These are phyloP conservation scores for Oryza meridionalis DNA, from an alignment of 176 grass and related monocot genomes.

Conservation along the genomic window DNA sequence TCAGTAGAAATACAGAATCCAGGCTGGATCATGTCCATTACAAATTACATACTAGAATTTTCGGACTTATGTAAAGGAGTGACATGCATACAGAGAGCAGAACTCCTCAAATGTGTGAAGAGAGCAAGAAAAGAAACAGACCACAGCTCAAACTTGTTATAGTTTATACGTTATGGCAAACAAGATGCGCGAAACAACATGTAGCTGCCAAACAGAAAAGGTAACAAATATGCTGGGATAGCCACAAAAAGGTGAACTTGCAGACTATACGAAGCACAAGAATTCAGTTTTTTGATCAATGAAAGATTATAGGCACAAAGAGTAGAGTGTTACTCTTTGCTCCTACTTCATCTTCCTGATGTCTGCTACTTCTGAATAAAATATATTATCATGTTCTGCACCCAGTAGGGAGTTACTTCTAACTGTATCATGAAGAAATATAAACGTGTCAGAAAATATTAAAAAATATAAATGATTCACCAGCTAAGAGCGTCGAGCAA, in stretches of 20 bases:
- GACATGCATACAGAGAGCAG: neutral
- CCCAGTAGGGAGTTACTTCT: neutral
- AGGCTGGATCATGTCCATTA: neutral
- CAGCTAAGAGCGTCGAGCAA: slow-evolving; percentile 29
- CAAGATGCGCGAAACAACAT: neutral
- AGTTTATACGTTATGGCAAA: neutral
- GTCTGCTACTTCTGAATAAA: neutral
- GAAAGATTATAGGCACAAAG: neutral
- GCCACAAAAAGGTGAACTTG: neutral
- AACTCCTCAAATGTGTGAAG: neutral
- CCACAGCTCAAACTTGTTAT: neutral
- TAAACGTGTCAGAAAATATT: slow-evolving; percentile 23
- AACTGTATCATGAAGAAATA: slow-evolving; percentile 8
- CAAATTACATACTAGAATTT: neutral
- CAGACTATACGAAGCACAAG: neutral
- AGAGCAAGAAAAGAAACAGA: neutral
- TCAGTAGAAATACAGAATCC: neutral
- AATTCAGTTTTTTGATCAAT: slow-evolving; percentile 13
- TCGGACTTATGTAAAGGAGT: neutral
- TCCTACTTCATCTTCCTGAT: slow-evolving; percentile 16
- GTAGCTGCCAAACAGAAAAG: slow-evolving; percentile 22
- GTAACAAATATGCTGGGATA: neutral
- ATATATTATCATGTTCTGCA: slow-evolving; percentile 27
- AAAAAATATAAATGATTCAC: neutral
- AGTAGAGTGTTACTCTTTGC: neutral